Conservation (phyloP, 2,329 filamentous ascomycete genomes). For the Lecanosticta acicola region DNA sequence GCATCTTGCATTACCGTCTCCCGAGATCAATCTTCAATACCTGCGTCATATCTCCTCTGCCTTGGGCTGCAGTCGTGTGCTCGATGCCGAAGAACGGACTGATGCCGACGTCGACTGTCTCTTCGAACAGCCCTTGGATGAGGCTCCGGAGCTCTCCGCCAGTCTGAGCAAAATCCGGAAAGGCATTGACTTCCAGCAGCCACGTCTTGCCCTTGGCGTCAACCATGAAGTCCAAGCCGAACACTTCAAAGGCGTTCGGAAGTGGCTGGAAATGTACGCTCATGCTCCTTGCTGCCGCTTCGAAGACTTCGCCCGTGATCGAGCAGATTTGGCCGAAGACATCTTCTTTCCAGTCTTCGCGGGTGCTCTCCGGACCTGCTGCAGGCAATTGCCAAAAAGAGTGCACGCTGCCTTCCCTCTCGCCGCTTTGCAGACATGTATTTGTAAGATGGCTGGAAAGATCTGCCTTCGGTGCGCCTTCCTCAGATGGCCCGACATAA, state of each 20-base stretch:
- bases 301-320: conserved; percentile 72
- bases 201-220: conserved; percentile 60
- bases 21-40: conserved; percentile 46
- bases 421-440: conserved; percentile 71
- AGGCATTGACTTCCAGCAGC: conserved; percentile 90
- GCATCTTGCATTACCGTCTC: conserved; percentile 24
- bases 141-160: conserved; percentile 66
- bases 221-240: conserved; percentile 84
- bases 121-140: conserved; percentile 71
- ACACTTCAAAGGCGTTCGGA: conserved; percentile 85
- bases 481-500: conserved; percentile 60
- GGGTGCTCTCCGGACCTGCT: conserved; percentile 25
- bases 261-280: conserved; percentile 86
- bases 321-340: conserved; percentile 69
- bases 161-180: conserved; percentile 92
- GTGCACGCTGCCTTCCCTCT: conserved; percentile 60
- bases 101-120: conserved; percentile 63
- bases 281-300: conserved; percentile 79
- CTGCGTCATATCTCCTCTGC: conserved; percentile 33
- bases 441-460: conserved; percentile 84
- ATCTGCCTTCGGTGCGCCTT: conserved; percentile 40
- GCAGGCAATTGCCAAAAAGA: conserved; percentile 66
- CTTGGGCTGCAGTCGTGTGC: conserved; percentile 9
- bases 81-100: conserved; percentile 56
- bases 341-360: conserved; percentile 47